phyloP scores from a whole-genome alignment of 2,329 filamentous ascomycete species.

The Fusarium sp. region DNA sequence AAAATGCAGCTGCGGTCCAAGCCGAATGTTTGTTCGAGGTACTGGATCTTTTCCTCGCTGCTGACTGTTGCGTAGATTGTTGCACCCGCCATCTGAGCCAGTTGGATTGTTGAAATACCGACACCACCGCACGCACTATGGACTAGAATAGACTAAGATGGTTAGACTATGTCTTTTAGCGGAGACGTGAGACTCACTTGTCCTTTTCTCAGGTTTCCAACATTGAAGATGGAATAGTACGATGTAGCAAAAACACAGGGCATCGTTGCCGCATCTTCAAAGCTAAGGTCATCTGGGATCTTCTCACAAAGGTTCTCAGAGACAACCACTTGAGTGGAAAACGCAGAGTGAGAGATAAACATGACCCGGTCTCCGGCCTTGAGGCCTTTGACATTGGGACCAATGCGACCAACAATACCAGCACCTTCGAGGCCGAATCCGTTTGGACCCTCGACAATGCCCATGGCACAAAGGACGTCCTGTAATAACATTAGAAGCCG shows the following conservation, averaged over 20 bases:
- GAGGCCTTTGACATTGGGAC: neutral
- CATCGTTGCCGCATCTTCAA: conserved; percentile 8
- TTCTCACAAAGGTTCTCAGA: conserved; percentile 3
- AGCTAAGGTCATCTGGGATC: neutral
- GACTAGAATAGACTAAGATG: neutral
- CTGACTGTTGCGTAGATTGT: conserved; percentile 5
- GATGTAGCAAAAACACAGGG: conserved; percentile 8
- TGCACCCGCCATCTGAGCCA: neutral
- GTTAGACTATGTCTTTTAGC: fast-evolving
- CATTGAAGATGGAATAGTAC: conserved; percentile 1
- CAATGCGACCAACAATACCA: neutral
- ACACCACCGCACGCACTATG: conserved; percentile 4
- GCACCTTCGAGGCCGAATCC: conserved; percentile 7
- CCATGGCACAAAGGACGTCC: conserved; percentile 6
- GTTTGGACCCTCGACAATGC: conserved; percentile 1
- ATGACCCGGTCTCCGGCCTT: neutral
- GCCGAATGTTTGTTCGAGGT: neutral
- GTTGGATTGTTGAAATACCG: conserved; percentile 1
- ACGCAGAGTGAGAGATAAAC: neutral
- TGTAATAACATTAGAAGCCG: neutral
- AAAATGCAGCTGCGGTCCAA: neutral
- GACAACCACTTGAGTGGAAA: neutral
- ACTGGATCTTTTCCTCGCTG: neutral
- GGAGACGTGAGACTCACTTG: neutral
- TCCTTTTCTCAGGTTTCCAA: conserved; percentile 8